Conservation (phyloP, 768 basidiomycete species). For the Postia placenta region DNA sequence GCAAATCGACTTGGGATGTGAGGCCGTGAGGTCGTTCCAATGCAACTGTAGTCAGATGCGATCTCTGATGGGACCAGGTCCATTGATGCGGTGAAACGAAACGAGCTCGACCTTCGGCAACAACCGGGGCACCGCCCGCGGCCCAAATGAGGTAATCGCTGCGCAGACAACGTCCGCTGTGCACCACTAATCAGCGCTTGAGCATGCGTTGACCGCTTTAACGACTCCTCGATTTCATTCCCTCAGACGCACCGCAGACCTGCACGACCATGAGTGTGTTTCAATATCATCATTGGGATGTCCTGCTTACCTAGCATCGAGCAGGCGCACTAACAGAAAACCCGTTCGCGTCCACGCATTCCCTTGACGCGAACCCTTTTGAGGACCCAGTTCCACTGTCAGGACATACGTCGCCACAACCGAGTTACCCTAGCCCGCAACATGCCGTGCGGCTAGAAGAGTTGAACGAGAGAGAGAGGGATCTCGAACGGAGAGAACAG, state of each 20-base stretch:
- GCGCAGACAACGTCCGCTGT: neutral
- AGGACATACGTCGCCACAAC: neutral
- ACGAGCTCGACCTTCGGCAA: neutral
- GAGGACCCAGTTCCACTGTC: conserved; percentile 75
- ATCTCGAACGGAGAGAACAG: conserved; percentile 72
- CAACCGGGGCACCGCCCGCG: neutral
- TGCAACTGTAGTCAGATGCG: too few relatives aligned
- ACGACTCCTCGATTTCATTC: neutral
- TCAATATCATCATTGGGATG: too few relatives aligned
- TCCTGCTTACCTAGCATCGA: too few relatives aligned
- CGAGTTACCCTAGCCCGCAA: conserved; percentile 20
- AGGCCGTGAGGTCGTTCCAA: too few relatives aligned
- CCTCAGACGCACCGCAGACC: neutral
- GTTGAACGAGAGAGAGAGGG: conserved; percentile 71
- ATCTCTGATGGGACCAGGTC: too few relatives aligned
- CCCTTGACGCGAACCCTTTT: conserved; percentile 85
- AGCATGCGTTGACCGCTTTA: conserved; percentile 5
- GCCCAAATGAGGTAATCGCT: neutral
- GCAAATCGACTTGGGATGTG: too few relatives aligned
- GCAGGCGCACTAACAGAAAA: conserved; percentile 46
- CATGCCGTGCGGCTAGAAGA: conserved; percentile 50
- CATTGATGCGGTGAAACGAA: neutral
- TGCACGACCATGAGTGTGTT: neutral
- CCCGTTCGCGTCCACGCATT: conserved; percentile 80
- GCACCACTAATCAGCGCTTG: neutral